Evolutionary conservation across 1,139 yeast genomes (phyloP), one percentile per base, ranked within the genome.

Genomic region (Taphrina confusa): DNA sequence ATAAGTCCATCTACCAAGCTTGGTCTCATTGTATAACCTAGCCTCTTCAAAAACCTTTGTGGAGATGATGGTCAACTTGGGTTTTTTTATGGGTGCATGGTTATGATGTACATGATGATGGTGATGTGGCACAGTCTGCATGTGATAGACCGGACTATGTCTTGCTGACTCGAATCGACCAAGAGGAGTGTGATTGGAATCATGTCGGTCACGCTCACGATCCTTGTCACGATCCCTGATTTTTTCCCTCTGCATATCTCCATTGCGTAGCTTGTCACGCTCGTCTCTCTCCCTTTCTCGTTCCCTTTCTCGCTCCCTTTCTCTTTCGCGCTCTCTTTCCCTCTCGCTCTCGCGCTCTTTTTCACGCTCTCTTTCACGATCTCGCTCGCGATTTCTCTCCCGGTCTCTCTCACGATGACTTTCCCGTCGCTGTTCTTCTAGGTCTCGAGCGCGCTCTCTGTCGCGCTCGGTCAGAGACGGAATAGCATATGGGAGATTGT

Each of bases 31-130:
- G 20, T 25, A 42, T 4, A 9, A 6, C 11, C 31, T 42, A 6
- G 57, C 57, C n/a, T 40, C 57, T 18, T 52, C 57, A 14, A 52
- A 52, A 6, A 52, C 57, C 22, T 52, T 52, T 4, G 34, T 9
- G 11, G 57, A 52, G n/a, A 30, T 42, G 39, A 52, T 42, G n/a
- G 57, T 40, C 25, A 52, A 33, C 18, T 42, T 52, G 4, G 57
- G 49, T 18, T 33, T 30, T 14, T 28, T 20, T 8, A 40, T 25
- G 23, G 40, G 40, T 14, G 49, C 18, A 22, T 47, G 52, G n/a
- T 20, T 22, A 25, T 47, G 52, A 22, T 33, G 42, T 8, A 31
- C n/a, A 22, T 47, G 52, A 14, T 47, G 52, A 22, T 47, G 52
- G n/a, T 47, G 52, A 22, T 31, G 42, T 25, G 52, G 42, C 5